These are phyloP conservation scores for Raffaelea albimanens DNA, from an alignment of 2,329 filamentous ascomycete species.

Conservation along the genomic window DNA sequence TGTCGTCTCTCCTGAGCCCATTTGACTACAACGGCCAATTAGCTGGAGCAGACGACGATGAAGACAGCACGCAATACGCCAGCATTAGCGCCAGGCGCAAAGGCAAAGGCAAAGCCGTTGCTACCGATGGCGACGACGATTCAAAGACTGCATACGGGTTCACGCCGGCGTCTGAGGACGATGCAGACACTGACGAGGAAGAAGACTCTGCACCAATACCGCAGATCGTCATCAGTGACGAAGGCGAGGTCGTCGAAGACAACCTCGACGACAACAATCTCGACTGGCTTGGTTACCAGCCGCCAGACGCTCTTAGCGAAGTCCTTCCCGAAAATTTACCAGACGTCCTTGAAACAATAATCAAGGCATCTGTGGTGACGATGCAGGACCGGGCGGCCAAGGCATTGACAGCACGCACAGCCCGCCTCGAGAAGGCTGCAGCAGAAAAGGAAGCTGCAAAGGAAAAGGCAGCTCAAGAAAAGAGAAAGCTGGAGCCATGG, in stretches of 20 bases:
- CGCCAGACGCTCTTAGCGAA: constrained; percentile 31
- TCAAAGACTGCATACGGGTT: neutral
- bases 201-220: neutral
- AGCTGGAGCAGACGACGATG: neutral
- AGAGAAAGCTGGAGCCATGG: neutral
- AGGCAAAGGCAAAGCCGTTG: neutral
- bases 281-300: constrained; percentile 27
- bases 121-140: neutral
- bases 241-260: constrained; percentile 15
- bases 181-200: neutral
- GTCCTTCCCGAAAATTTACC: constrained; percentile 25
- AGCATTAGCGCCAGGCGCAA: neutral
- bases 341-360: constrained; percentile 29
- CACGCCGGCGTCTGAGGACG: neutral
- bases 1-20: neutral
- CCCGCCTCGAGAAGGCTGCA: constrained; percentile 8
- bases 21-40: neutral
- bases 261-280: neutral
- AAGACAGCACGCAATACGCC: no score
- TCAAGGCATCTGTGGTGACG: constrained; percentile 35
- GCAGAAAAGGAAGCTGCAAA: neutral
- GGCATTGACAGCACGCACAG: constrained; percentile 19
- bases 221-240: neutral
- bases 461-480: neutral
- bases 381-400: constrained; percentile 26